phyloP scores from a whole-genome alignment of 2,329 filamentous ascomycete species.

The Calonectria ilicicola region DNA sequence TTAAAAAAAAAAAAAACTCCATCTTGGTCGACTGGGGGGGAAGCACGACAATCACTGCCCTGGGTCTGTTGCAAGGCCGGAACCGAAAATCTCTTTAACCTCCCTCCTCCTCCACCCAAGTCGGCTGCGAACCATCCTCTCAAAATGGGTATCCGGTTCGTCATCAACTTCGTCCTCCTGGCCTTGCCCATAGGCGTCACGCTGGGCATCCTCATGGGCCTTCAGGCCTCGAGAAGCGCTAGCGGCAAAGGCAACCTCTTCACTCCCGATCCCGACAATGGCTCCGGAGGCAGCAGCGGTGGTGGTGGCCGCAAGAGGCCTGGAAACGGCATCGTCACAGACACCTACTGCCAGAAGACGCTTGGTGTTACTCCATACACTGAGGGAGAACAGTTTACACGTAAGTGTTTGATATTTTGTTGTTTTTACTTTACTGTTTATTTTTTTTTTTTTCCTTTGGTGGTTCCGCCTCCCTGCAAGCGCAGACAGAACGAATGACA shows the following conservation, averaged over 20 bases:
- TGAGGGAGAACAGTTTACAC: slow-evolving; percentile 58
- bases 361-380: slow-evolving; percentile 58
- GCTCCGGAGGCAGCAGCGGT: neutral
- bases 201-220: slow-evolving; percentile 61
- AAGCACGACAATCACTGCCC: neutral
- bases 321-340: slow-evolving; percentile 36
- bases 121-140: neutral
- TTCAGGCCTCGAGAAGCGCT: slow-evolving; percentile 55
- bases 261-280: slow-evolving; percentile 36
- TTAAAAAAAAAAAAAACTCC: too few species aligned
- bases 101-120: neutral
- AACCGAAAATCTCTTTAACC: neutral
- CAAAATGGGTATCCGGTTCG: slow-evolving; percentile 54
- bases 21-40: neutral
- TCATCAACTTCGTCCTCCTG: slow-evolving; percentile 63
- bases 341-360: slow-evolving; percentile 40
- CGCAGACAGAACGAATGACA: neutral
- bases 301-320: neutral
- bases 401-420: slow-evolving; percentile 48
- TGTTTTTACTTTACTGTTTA: too few species aligned
- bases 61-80: neutral
- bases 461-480: neutral
- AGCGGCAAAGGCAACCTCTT: slow-evolving; percentile 60
- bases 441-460: neutral
- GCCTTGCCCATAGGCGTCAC: slow-evolving; percentile 63